Percentiles rank a stretch among this genome's conserved stretches.
phyloP scores from a whole-genome alignment of 108 stramenopile genomes.

The Cyclotella distinguenda region DNA sequence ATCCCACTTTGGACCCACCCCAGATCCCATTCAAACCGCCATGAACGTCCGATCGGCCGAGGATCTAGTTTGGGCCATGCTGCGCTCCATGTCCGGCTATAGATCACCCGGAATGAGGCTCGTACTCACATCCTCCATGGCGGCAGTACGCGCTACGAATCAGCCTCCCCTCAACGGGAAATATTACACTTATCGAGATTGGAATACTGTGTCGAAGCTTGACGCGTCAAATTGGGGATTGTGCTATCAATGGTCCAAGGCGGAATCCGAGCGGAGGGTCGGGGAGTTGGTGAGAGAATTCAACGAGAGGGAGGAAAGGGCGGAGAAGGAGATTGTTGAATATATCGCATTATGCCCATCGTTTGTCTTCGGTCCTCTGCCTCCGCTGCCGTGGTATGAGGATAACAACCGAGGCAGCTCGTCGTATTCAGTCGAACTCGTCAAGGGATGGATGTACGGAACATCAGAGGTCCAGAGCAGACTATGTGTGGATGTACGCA shows the following conservation, averaged over 20 bases:
- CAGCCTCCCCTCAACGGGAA: slow-evolving; percentile 68
- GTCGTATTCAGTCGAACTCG: slow-evolving; percentile 66
- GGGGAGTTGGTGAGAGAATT: slow-evolving; percentile 50
- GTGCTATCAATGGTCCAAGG: slow-evolving; percentile 85
- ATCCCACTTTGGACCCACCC: slow-evolving; percentile 77
- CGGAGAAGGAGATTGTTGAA: slow-evolving; percentile 54
- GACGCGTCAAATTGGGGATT: slow-evolving; percentile 70
- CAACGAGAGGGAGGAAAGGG: slow-evolving; percentile 70
- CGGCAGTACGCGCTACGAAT: slow-evolving; percentile 77
- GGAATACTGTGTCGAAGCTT: slow-evolving; percentile 75
- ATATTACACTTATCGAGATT: slow-evolving; percentile 76
- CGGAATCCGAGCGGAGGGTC: slow-evolving; percentile 71
- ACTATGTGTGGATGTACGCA: slow-evolving; percentile 79
- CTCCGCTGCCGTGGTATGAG: slow-evolving; percentile 23
- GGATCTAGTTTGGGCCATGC: slow-evolving; percentile 54
- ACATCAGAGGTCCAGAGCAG: slow-evolving; percentile 74
- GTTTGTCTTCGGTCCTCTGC: slow-evolving; percentile 81
- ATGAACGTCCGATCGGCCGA: slow-evolving; percentile 76
- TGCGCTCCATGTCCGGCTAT: not conserved
- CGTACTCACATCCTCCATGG: slow-evolving; percentile 84
- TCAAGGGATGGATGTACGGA: slow-evolving; percentile 75
- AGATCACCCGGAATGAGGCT: slow-evolving; percentile 32
- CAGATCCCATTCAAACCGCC: slow-evolving; percentile 76
- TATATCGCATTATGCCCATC: slow-evolving; percentile 72
- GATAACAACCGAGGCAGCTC: slow-evolving; percentile 13